Evolutionary conservation across 2,329 filamentous ascomycete genomes (phyloP).

Genomic region (Cladosporium velox): DNA sequence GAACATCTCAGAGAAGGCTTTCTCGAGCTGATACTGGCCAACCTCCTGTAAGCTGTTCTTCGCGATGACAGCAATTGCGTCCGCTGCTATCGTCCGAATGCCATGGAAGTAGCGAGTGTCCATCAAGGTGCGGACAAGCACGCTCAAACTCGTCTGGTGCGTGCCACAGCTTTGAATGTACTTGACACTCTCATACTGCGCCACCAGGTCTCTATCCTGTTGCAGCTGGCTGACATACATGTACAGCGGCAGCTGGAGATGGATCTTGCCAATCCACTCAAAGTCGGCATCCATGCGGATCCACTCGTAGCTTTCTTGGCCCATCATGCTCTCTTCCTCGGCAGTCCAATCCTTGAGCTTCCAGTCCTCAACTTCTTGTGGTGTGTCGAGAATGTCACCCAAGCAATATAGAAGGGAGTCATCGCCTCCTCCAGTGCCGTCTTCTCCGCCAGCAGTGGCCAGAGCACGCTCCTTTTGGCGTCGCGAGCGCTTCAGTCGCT

Average conservation of each 20-base stretch:
- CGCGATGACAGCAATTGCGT: slow-evolving; percentile 72
- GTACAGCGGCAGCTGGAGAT: slow-evolving; percentile 81
- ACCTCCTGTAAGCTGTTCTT: slow-evolving; percentile 65
- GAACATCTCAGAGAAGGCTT: slow-evolving; percentile 84
- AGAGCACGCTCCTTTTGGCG: slow-evolving; percentile 76
- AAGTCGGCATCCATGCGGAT: slow-evolving; percentile 97
- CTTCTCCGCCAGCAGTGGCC: slow-evolving; percentile 60
- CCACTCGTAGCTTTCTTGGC: slow-evolving; percentile 97
- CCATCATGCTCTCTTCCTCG: slow-evolving; percentile 88
- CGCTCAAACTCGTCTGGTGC: slow-evolving; percentile 82
- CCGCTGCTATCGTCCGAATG: slow-evolving; percentile 81
- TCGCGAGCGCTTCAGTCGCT: slow-evolving; percentile 86
- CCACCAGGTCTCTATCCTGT: slow-evolving; percentile 94
- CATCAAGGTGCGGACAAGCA: slow-evolving; percentile 85
- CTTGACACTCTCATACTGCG: slow-evolving; percentile 60
- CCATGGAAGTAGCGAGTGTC: slow-evolving; percentile 92
- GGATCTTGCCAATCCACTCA: slow-evolving; percentile 91
- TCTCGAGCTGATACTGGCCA: slow-evolving; percentile 80
- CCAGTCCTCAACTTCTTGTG: slow-evolving; percentile 83
- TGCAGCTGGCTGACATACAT: slow-evolving; percentile 98
- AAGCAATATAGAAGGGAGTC: slow-evolving; percentile 87
- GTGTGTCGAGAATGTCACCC: slow-evolving; percentile 82
- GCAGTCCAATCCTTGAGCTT: slow-evolving; percentile 83
- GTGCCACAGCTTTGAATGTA: slow-evolving; percentile 49
- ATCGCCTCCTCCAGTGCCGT: slow-evolving; percentile 53